These are phyloP conservation scores for Nepenthes alata DNA, from an alignment of 179 eudicot species.

Conservation along the genomic window DNA sequence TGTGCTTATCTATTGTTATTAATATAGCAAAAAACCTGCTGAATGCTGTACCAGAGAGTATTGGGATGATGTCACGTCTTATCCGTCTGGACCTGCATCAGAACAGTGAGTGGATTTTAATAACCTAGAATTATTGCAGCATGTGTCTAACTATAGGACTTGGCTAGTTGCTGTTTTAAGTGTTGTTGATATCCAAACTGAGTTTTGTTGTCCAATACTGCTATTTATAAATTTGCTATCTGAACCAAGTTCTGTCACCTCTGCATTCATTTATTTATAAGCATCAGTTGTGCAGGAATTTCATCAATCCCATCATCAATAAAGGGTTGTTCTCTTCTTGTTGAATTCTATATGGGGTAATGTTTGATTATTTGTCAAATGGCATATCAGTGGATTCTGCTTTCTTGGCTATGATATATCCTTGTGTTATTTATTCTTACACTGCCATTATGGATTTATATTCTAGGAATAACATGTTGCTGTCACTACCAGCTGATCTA, in stretches of 20 bases:
- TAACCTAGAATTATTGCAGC: not conserved
- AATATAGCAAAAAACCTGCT: conserved; percentile 66
- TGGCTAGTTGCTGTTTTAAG: not conserved
- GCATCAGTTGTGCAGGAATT: conserved; percentile 48
- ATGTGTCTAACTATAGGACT: not conserved
- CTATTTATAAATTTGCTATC: not conserved
- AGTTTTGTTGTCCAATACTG: not conserved
- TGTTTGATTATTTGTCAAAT: conserved; percentile 7
- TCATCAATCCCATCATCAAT: conserved; percentile 73
- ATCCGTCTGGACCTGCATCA: conserved; percentile 83
- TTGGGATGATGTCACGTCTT: conserved; percentile 72
- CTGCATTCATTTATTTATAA: not conserved
- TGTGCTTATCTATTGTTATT: not conserved
- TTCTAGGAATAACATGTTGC: conserved; percentile 56
- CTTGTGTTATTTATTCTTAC: not conserved
- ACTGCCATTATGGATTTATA: conserved; percentile 4
- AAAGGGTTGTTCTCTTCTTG: conserved; percentile 64
- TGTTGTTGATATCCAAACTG: not conserved
- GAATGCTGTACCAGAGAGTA: conserved; percentile 58
- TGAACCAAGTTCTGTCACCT: conserved; percentile 4
- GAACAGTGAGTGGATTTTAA: conserved; percentile 54
- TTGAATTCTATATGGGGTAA: conserved; percentile 89
- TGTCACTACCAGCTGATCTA: conserved; percentile 63
- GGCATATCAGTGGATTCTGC: conserved; percentile 2
- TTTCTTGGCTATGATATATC: not conserved